Evolutionary conservation across 208 protist genomes (phyloP).

Genomic region (Plasmodiophora brassicae): DNA sequence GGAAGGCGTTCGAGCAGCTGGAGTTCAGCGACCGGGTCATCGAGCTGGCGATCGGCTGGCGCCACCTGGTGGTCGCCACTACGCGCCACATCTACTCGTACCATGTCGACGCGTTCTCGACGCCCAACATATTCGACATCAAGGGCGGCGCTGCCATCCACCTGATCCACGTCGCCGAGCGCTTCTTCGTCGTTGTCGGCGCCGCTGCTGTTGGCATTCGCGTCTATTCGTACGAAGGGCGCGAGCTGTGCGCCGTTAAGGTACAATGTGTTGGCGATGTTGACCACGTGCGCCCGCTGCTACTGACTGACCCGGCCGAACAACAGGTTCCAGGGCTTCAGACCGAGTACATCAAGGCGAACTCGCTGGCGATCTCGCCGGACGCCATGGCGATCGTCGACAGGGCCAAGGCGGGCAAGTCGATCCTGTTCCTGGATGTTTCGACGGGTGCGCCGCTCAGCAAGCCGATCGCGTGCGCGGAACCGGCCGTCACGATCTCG

Average conservation of each 20-base stretch:
- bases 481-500: not conserved
- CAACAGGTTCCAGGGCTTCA: not conserved
- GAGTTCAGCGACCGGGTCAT: not conserved
- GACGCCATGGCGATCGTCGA: not conserved
- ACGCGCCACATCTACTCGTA: not conserved
- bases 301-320: too few relatives aligned
- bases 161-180: not conserved
- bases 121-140: conserved; percentile 20
- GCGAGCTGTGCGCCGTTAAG: not conserved
- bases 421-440: not conserved
- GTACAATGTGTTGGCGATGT: too few relatives aligned
- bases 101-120: not conserved
- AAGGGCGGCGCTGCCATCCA: not conserved
- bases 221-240: conserved; percentile 3
- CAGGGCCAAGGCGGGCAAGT: not conserved
- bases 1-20: conserved; percentile 1
- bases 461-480: not conserved
- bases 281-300: too few relatives aligned
- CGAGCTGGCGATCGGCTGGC: not conserved
- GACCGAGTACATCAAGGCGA: not conserved
- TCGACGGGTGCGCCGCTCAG: not conserved
- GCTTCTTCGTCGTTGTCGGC: not conserved
- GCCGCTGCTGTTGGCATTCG: not conserved
- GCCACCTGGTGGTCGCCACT: conserved; percentile 8
- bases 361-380: not conserved